A percentile compares a stretch with the other conserved stretches of the same genome.
phyloP scores from a whole-genome alignment of 345 rosid genomes.

The Eucalyptus pauciflora region DNA sequence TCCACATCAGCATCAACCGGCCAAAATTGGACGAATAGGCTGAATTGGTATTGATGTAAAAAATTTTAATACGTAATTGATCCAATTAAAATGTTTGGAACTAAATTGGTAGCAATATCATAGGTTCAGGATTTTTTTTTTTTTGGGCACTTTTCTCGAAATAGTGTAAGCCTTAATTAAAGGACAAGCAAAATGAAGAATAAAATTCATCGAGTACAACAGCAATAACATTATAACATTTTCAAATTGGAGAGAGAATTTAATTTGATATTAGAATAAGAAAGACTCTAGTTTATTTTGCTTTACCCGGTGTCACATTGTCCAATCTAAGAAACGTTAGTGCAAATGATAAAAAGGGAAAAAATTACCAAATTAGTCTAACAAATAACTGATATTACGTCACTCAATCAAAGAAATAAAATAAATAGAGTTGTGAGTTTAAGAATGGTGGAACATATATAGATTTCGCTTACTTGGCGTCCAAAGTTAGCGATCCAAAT shows the following conservation, averaged over 20 bases:
- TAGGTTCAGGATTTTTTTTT: accelerated
- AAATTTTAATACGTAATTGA: too few species aligned
- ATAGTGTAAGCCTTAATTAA: too few species aligned
- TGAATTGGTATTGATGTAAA: too few species aligned
- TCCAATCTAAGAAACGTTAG: neutral
- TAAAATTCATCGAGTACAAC: neutral
- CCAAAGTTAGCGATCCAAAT: neutral
- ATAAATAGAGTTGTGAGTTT: neutral
- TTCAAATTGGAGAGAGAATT: neutral
- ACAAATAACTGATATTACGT: neutral
- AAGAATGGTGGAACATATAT: neutral
- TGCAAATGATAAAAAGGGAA: neutral
- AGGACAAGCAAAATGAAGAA: neutral
- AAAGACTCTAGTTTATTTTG: neutral
- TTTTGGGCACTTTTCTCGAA: accelerated
- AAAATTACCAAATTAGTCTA: neutral
- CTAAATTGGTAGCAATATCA: too few species aligned
- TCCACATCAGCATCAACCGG: accelerated
- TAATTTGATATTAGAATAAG: too few species aligned
- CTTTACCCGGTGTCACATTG: neutral
- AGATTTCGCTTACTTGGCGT: neutral
- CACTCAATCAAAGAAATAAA: neutral
- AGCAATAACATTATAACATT: too few species aligned
- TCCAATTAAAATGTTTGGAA: accelerated
- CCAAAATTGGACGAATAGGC: accelerated